Percentiles rank a stretch among this genome's conserved stretches.
These are phyloP conservation scores for Phytophthora macrochlamydospora DNA, from an alignment of 352 stramenopile species.

Conservation along the genomic window DNA sequence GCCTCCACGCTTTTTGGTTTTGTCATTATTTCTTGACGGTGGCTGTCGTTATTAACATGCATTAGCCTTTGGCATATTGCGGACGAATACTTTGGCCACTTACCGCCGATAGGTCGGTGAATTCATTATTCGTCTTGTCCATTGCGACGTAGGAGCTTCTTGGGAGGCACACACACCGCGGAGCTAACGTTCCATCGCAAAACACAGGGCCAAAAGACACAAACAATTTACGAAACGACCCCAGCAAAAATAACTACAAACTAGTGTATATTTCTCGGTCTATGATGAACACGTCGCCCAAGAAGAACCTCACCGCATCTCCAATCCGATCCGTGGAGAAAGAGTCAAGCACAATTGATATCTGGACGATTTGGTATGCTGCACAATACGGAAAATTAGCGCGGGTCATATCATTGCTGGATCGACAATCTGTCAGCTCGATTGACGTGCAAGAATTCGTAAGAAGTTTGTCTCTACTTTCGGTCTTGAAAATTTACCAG, in stretches of 20 bases:
- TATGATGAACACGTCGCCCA: slow-evolving; percentile 13
- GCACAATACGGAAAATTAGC: slow-evolving; percentile 59
- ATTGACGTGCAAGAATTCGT: slow-evolving; percentile 68
- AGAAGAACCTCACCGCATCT: slow-evolving; percentile 25
- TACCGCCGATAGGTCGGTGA: slow-evolving; percentile 64
- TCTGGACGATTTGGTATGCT: slow-evolving; percentile 84
- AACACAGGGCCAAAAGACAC: slow-evolving; percentile 16
- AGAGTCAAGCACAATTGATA: slow-evolving; percentile 25
- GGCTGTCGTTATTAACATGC: slow-evolving; percentile 16
- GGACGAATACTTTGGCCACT: slow-evolving; percentile 5
- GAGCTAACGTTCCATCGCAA: slow-evolving; percentile 31
- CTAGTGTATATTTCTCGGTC: background rate
- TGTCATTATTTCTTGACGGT: slow-evolving; percentile 36
- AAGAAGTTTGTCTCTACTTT: slow-evolving; percentile 4
- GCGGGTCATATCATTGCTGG: slow-evolving; percentile 58
- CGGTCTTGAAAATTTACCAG: background rate
- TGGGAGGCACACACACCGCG: slow-evolving; percentile 16
- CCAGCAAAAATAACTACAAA: slow-evolving; percentile 29
- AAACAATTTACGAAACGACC: slow-evolving; percentile 30
- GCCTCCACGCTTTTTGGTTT: slow-evolving; percentile 56
- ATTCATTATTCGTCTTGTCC: slow-evolving; percentile 48
- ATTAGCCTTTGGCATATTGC: background rate
- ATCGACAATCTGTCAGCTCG: slow-evolving; percentile 34
- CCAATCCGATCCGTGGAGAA: slow-evolving; percentile 32
- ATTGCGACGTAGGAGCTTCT: slow-evolving; percentile 7